A percentile compares a stretch with the other conserved stretches of the same genome.
These are phyloP conservation scores for Veloboletus limbatus DNA, from an alignment of 1,284 basidiomycete species.

Conservation along the genomic window DNA sequence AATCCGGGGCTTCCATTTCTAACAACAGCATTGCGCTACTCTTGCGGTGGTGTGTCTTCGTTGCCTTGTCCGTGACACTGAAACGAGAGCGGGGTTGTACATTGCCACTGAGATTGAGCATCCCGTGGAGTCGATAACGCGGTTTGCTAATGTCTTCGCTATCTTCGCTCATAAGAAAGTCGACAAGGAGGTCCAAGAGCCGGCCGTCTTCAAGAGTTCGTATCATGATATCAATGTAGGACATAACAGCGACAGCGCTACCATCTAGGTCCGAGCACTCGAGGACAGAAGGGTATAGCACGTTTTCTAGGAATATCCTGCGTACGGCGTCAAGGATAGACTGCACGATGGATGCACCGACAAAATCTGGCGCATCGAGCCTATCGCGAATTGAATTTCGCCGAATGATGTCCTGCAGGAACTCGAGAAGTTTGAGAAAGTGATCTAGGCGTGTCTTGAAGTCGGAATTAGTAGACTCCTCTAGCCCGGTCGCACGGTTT, in stretches of 20 bases:
- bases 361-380: slow-evolving; percentile 56
- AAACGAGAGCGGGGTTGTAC: slow-evolving; percentile 38
- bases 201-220: slow-evolving; percentile 71
- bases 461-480: slow-evolving; percentile 72
- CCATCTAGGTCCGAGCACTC: slow-evolving; percentile 93
- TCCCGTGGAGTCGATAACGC: slow-evolving; percentile 43
- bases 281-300: slow-evolving; percentile 89
- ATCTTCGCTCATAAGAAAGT: slow-evolving; percentile 81
- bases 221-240: slow-evolving; percentile 91
- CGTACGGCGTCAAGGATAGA: slow-evolving; percentile 81
- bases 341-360: slow-evolving; percentile 77
- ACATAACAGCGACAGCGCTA: slow-evolving; percentile 93
- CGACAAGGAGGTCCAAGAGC: slow-evolving; percentile 68
- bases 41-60: slow-evolving; percentile 59
- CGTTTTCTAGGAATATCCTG: slow-evolving; percentile 88
- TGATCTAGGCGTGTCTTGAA: slow-evolving; percentile 83
- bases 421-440: slow-evolving; percentile 88
- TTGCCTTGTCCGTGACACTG: slow-evolving; percentile 36
- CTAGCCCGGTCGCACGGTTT: slow-evolving; percentile 61
- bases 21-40: slow-evolving; percentile 83
- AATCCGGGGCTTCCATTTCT: slow-evolving; percentile 78
- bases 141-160: slow-evolving; percentile 57
- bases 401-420: slow-evolving; percentile 84
- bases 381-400: slow-evolving; percentile 51
- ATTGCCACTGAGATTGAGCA: slow-evolving; percentile 44